Percentiles rank a stretch among this genome's conserved stretches.
Conservation (phyloP, 768 basidiomycete species). For the Tulasnella sp. region DNA sequence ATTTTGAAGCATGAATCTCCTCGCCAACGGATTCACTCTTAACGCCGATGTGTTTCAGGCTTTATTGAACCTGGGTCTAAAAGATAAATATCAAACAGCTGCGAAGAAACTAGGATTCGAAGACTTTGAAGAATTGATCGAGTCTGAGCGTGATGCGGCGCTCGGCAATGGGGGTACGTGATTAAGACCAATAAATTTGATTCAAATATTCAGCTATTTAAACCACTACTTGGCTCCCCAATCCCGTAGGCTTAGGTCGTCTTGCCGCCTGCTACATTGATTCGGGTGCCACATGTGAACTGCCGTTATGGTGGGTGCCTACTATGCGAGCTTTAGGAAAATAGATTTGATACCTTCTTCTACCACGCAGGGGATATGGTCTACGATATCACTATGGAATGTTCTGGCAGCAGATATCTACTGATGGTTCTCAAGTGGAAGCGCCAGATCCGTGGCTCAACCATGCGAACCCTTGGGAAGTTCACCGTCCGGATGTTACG, state of each 20-base stretch:
- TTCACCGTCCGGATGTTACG: slow-evolving; percentile 76
- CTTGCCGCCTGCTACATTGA: slow-evolving; percentile 97
- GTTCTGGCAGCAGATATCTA: slow-evolving; percentile 88
- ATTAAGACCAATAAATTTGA: no score
- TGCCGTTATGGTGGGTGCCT: slow-evolving; percentile 62
- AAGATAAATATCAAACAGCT: slow-evolving; percentile 65
- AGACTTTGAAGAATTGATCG: slow-evolving; percentile 78
- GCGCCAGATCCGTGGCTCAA: slow-evolving; percentile 87
- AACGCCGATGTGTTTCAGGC: slow-evolving; percentile 43
- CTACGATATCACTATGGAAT: slow-evolving; percentile 84
- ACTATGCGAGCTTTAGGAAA: neutral
- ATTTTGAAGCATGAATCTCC: no score
- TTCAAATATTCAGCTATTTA: no score
- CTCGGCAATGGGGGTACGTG: slow-evolving; percentile 75
- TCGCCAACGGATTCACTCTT: no score
- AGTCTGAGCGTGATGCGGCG: slow-evolving; percentile 87
- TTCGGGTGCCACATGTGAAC: slow-evolving; percentile 78
- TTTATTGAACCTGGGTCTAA: slow-evolving; percentile 83
- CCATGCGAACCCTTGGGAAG: slow-evolving; percentile 75
- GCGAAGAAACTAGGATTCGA: slow-evolving; percentile 75
- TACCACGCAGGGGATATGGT: slow-evolving; percentile 68
- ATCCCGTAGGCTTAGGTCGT: slow-evolving; percentile 63
- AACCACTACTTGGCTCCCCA: neutral
- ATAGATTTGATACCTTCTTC: neutral
- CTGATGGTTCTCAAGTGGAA: slow-evolving; percentile 74